phyloP scores from a whole-genome alignment of 176 grass and related monocot species.

The Cocos nucifera region DNA sequence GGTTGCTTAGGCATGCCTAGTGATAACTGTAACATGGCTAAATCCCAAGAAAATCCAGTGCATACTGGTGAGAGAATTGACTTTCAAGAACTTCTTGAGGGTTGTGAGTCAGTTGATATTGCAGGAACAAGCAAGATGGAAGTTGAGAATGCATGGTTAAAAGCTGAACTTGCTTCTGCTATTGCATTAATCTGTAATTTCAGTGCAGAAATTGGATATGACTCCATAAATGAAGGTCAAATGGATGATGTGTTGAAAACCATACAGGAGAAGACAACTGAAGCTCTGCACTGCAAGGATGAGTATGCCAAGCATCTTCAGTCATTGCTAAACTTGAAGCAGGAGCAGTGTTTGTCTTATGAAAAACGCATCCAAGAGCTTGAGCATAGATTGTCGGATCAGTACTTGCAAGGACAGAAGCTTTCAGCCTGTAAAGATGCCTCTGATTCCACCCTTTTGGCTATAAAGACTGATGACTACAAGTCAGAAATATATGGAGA shows the following conservation, averaged over 20 bases:
- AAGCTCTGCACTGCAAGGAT: conserved; percentile 74
- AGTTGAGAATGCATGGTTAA: conserved; percentile 90
- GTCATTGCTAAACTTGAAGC: conserved; percentile 46
- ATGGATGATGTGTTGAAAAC: conserved; percentile 48
- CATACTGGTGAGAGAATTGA: conserved; percentile 50
- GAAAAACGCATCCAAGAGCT: conserved; percentile 86
- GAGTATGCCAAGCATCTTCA: conserved; percentile 66
- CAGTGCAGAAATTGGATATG: conserved; percentile 52
- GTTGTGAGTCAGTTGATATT: conserved; percentile 58
- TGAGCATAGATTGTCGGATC: conserved; percentile 63
- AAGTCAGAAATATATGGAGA: conserved; percentile 41
- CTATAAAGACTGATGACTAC: conserved; percentile 43
- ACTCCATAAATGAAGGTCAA: conserved; percentile 50
- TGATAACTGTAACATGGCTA: conserved; percentile 28
- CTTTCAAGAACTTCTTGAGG: conserved; percentile 46
- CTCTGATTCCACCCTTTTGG: conserved; percentile 45
- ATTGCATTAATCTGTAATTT: conserved; percentile 64
- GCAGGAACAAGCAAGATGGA: conserved; percentile 84
- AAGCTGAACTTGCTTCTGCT: conserved; percentile 87
- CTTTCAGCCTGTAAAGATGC: conserved; percentile 42
- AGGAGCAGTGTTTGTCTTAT: conserved; percentile 62
- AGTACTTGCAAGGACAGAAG: conserved; percentile 61
- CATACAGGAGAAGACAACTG: conserved; percentile 54
- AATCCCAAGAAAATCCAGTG: conserved; percentile 39
- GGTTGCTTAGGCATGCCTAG: conserved; percentile 27